Conservation (phyloP, 2,329 filamentous ascomycete genomes). For the Phialophora expanda region DNA sequence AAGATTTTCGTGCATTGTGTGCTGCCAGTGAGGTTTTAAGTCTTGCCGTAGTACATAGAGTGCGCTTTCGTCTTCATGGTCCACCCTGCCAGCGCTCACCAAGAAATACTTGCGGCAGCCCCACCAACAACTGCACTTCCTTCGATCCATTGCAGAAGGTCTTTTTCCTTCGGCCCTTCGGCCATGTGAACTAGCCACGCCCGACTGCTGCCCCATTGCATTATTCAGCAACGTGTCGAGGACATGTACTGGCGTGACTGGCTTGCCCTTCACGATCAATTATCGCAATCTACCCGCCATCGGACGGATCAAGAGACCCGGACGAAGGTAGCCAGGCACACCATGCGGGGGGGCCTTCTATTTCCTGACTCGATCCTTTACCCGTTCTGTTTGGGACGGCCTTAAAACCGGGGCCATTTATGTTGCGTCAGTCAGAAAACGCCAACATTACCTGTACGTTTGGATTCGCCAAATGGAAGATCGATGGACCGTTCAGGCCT, state of each 20-base stretch:
- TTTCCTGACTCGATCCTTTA: neutral
- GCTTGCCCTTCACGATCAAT: neutral
- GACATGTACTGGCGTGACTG: no score
- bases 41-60: neutral
- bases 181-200: neutral
- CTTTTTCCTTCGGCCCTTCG: neutral
- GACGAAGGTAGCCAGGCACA: neutral
- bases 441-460: slow-evolving; percentile 4
- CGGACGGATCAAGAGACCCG: neutral
- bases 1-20: slow-evolving; percentile 30
- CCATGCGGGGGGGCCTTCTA: neutral
- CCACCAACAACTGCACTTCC: neutral
- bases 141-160: neutral
- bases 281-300: neutral
- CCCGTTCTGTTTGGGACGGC: neutral
- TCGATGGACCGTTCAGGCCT: neutral
- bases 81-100: neutral
- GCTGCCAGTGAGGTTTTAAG: neutral
- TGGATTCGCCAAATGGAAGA: neutral
- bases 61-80: neutral
- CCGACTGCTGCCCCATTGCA: neutral
- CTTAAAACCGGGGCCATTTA: neutral
- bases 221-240: neutral
- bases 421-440: slow-evolving; percentile 8
- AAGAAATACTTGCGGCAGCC: neutral